Evolutionary conservation across 768 basidiomycete genomes (phyloP).

Genomic region (Trametes coccinea): DNA sequence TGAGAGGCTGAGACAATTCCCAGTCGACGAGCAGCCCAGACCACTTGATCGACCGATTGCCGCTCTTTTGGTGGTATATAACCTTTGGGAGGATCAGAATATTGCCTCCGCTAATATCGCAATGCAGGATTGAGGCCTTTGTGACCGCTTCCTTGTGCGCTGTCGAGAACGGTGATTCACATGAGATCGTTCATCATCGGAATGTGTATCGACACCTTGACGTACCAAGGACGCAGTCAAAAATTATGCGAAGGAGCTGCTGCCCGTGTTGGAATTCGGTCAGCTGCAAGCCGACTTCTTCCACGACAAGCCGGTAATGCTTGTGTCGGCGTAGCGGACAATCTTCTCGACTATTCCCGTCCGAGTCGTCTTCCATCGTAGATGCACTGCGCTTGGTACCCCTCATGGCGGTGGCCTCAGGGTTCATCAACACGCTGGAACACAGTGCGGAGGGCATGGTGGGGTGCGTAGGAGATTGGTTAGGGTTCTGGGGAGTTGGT

Average conservation of each 20-base stretch:
- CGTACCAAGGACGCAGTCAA: slow-evolving; percentile 3
- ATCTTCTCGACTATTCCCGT: neutral
- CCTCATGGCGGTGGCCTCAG: too few species aligned
- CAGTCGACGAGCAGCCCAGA: neutral
- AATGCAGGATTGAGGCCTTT: neutral
- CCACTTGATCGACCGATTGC: neutral
- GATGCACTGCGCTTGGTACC: neutral
- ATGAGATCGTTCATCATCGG: neutral
- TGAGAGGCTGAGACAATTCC: neutral
- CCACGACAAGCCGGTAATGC: slow-evolving; percentile 11
- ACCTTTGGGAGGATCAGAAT: slow-evolving; percentile 4
- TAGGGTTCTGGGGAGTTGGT: too few species aligned
- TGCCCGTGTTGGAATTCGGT: neutral
- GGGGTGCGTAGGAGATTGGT: neutral
- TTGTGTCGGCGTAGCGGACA: neutral
- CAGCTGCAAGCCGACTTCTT: slow-evolving; percentile 4
- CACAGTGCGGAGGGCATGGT: neutral
- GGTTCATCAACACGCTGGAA: too few species aligned
- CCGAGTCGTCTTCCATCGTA: neutral
- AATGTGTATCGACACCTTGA: neutral
- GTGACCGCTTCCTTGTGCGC: neutral
- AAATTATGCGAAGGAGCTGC: neutral
- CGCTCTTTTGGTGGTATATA: neutral
- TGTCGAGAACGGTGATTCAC: neutral
- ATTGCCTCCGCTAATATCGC: slow-evolving; percentile 13